These are phyloP conservation scores for Marasmius tenuissimus DNA, from an alignment of 1,284 basidiomycete species.

Conservation along the genomic window DNA sequence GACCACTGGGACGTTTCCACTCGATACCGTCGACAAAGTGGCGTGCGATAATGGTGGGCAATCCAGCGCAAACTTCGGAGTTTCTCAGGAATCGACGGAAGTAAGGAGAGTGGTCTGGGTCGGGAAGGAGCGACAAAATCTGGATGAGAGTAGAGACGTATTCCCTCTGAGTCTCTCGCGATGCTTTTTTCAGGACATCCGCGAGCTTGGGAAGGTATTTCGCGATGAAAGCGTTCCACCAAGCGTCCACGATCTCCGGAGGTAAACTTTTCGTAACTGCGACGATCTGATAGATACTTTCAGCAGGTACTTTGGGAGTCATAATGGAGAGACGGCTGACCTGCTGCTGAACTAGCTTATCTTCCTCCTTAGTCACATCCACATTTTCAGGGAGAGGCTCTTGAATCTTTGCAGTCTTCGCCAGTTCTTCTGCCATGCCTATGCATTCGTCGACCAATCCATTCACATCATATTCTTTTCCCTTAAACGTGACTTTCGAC, in stretches of 20 bases:
- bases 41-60: slow-evolving; percentile 19
- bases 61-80: slow-evolving; percentile 9
- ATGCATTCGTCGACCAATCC: not conserved
- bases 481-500: not conserved
- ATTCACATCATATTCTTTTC: not conserved
- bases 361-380: not conserved
- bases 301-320: not conserved
- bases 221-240: slow-evolving; percentile 19
- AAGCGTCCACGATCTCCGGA: not conserved
- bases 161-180: slow-evolving; percentile 15
- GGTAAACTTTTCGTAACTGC: not conserved
- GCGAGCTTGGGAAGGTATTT: slow-evolving; percentile 18
- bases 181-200: slow-evolving; percentile 11
- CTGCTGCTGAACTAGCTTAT: not conserved
- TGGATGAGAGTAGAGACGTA: slow-evolving; percentile 19
- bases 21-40: slow-evolving; percentile 19
- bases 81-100: slow-evolving; percentile 17
- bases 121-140: slow-evolving; percentile 23
- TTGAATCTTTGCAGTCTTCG: not conserved
- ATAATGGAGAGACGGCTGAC: not conserved
- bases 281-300: not conserved
- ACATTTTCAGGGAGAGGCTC: not conserved
- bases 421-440: not conserved
- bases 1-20: slow-evolving; percentile 16
- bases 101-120: slow-evolving; percentile 19